phyloP scores from a whole-genome alignment of 2,329 filamentous ascomycete genomes.

The Sporothrix inflata region DNA sequence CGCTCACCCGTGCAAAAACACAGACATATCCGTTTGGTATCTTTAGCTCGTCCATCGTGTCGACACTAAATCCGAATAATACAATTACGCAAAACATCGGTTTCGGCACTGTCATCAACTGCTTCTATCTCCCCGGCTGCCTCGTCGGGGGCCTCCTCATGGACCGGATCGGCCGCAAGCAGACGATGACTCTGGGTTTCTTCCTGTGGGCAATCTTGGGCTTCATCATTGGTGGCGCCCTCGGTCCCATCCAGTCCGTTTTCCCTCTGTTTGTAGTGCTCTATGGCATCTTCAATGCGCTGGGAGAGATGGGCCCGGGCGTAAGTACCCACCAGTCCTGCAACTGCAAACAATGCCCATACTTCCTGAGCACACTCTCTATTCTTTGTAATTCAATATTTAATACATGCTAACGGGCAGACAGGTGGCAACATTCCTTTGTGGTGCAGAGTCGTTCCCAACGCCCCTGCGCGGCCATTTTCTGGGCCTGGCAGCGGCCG shows the following conservation, averaged over 20 bases:
- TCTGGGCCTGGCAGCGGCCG: constrained; percentile 47
- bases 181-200: constrained; percentile 57
- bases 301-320: constrained; percentile 56
- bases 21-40: constrained; percentile 52
- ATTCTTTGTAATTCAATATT: not conserved
- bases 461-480: constrained; percentile 1
- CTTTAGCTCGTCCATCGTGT: constrained; percentile 57
- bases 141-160: constrained; percentile 53
- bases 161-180: constrained; percentile 53
- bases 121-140: constrained; percentile 54
- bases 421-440: constrained; percentile 6
- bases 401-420: not conserved
- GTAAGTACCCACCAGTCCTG: not conserved
- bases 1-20: not conserved
- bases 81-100: constrained; percentile 50
- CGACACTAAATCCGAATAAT: constrained; percentile 45
- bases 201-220: constrained; percentile 50
- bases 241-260: constrained; percentile 48
- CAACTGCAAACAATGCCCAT: not conserved
- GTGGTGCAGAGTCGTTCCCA: constrained; percentile 3
- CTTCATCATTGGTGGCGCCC: constrained; percentile 54
- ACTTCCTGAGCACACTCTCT: too few species aligned
- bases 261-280: constrained; percentile 56
- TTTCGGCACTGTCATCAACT: constrained; percentile 53
- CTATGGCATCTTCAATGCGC: constrained; percentile 53